Evolutionary conservation across 176 grass and related monocot species (phyloP), one percentile per base, ranked within the genome.

Genomic region (Triticum urartu): DNA sequence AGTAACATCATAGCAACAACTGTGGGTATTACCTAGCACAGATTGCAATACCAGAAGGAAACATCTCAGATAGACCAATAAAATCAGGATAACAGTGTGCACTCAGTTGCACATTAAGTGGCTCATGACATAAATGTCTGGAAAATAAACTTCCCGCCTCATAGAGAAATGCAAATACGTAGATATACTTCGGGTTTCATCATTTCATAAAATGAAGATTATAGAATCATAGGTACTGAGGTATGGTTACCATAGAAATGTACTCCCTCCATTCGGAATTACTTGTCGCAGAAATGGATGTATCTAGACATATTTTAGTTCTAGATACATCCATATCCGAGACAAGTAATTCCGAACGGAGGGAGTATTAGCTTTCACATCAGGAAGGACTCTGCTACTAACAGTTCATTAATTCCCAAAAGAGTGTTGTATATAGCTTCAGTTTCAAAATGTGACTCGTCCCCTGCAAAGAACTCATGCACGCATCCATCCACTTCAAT

Each of bases 401-500:
- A 22, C 13, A 92, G 83, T 32, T 78, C 79, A 91, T 82, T 87
- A 34, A 95, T 89, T 52, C 89, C 85, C 24, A 77, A 85, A 85
- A 98, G 93, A 78, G 79, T 82, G 33, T 78, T 62, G 84, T 92
- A 80, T 82, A 95, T 95, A 66, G 63, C 89, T 78, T 89, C 82
- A 40, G 64, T 85, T 21, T 97, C 90, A 85, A 59, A 28, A 84
- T 91, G 95, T n/a, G 87, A 91, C 78, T 59, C 86, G 76, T 95
- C 93, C 74, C 82, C 88, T 48, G 81, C 88, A 72, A 93, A 89
- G 80, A 98, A 95, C 86, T 93, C 91, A 75, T 95, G 84, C 70
- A 95, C 77, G 85, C 80, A 85, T 71, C 95, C 89, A 6, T 95
- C 73, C 70, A 98, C 89, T 92, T 98, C 95, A 88, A 98, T 88